Evolutionary conservation across 1,284 basidiomycete species (phyloP).

Genomic region (Microbotryum scabiosae): DNA sequence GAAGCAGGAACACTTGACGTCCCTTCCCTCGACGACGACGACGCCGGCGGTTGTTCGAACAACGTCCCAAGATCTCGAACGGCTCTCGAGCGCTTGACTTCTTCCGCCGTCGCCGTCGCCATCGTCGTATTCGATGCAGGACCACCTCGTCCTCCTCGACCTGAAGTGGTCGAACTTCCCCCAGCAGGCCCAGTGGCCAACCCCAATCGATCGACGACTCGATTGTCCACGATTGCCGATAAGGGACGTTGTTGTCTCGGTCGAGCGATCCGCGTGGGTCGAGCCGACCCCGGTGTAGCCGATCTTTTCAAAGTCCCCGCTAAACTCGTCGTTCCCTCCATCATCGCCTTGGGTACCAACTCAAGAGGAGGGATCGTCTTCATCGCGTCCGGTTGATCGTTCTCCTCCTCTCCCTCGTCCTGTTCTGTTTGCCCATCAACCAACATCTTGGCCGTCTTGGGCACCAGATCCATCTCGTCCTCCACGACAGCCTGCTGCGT

Average conservation of each 20-base stretch:
- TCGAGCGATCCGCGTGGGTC: slow-evolving; percentile 25
- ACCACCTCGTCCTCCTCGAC: not conserved
- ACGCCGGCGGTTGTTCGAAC: slow-evolving; percentile 11
- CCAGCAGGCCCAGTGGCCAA: not conserved
- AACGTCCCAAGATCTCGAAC: slow-evolving; percentile 25
- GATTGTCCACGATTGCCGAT: slow-evolving; percentile 21
- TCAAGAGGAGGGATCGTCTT: slow-evolving; percentile 4
- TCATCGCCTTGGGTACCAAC: not conserved
- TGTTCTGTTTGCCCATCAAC: not conserved
- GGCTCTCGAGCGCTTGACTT: slow-evolving; percentile 6
- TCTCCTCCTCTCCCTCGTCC: not conserved
- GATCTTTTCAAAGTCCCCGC: not conserved
- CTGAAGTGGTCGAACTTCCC: not conserved
- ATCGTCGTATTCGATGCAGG: not conserved
- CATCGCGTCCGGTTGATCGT: not conserved
- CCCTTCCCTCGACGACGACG: not conserved
- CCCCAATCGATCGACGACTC: slow-evolving; percentile 22
- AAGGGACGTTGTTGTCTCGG: slow-evolving; percentile 9
- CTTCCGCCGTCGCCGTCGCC: not conserved
- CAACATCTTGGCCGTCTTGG: slow-evolving; percentile 3
- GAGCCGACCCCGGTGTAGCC: not conserved
- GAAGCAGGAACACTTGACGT: slow-evolving; percentile 1
- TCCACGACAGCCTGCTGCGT: slow-evolving; percentile 5
- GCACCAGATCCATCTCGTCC: slow-evolving; percentile 14
- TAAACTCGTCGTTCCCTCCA: not conserved